Evolutionary conservation across 768 basidiomycete species (phyloP).

Genomic region (Coprinopsis cinerea): DNA sequence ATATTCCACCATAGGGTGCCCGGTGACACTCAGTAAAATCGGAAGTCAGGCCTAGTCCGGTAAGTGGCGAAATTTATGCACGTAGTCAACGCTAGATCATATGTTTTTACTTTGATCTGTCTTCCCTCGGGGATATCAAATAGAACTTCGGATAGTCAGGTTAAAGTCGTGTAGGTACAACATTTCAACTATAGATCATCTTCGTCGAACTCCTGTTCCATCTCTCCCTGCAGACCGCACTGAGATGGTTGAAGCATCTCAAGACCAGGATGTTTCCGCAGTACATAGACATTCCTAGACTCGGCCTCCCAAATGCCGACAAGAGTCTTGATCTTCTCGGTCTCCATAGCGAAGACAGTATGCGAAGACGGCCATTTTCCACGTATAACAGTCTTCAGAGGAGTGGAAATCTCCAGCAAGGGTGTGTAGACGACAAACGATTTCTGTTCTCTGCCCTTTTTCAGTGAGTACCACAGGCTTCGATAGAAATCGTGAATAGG

Average conservation of each 20-base stretch:
- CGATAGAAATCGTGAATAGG: too few species aligned
- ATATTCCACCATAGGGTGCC: too few species aligned
- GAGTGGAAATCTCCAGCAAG: neutral
- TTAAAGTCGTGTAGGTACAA: too few species aligned
- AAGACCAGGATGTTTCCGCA: slow-evolving; percentile 15
- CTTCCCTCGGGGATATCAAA: too few species aligned
- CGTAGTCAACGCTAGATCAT: too few species aligned
- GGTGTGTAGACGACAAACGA: slow-evolving; percentile 8
- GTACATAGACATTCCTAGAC: slow-evolving; percentile 8
- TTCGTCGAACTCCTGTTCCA: neutral
- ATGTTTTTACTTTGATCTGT: too few species aligned
- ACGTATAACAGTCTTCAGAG: slow-evolving; percentile 7
- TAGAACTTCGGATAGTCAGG: too few species aligned
- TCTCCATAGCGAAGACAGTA: neutral
- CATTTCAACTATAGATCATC: too few species aligned
- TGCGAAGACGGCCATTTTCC: slow-evolving; percentile 4
- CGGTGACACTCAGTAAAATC: too few species aligned
- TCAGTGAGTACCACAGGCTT: too few species aligned
- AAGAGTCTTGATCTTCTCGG: neutral
- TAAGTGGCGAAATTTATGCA: too few species aligned
- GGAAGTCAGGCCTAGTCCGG: too few species aligned
- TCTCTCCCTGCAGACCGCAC: neutral
- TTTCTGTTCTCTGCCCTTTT: neutral
- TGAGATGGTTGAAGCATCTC: slow-evolving; percentile 7
- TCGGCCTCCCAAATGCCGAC: slow-evolving; percentile 13